A percentile compares a stretch with the other conserved stretches of the same genome.
phyloP scores from a whole-genome alignment of 1,139 yeast genomes.

The Trichomonascaceae sp. region DNA sequence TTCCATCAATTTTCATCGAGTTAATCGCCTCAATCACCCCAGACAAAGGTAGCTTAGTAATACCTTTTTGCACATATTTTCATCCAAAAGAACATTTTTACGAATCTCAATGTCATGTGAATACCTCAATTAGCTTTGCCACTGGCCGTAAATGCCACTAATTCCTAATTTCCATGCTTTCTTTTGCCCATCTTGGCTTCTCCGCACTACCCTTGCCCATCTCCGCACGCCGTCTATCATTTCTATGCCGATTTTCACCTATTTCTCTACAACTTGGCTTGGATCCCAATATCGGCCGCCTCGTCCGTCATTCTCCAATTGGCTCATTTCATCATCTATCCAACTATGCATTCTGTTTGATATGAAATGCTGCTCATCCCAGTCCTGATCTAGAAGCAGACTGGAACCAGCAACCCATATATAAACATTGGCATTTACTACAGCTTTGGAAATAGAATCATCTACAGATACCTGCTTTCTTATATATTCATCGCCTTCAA shows the following conservation, averaged over 20 bases:
- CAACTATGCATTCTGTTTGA: constrained; percentile 20
- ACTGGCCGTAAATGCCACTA: not conserved
- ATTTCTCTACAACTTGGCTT: constrained; percentile 5
- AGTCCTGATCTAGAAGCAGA: constrained; percentile 16
- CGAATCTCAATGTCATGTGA: not conserved
- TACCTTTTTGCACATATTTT: not conserved
- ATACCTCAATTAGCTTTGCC: not conserved
- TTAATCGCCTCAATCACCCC: not conserved
- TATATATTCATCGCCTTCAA: constrained; percentile 32
- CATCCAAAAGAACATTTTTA: not conserved
- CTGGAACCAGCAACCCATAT: constrained; percentile 23
- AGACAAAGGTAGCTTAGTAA: not conserved
- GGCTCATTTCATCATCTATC: constrained; percentile 23
- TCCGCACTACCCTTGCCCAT: not conserved
- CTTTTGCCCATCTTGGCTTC: too few species aligned
- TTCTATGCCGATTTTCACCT: not conserved
- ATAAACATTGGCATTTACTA: constrained; percentile 21
- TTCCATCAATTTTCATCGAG: not conserved
- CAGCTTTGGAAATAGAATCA: constrained; percentile 16
- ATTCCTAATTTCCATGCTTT: not conserved
- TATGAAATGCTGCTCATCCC: constrained; percentile 22
- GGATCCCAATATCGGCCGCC: constrained; percentile 21
- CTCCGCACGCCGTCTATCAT: not conserved
- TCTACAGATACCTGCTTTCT: constrained; percentile 21
- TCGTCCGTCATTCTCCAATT: constrained; percentile 11